Evolutionary conservation across 2,329 filamentous ascomycete species (phyloP).

Genomic region (Fusarium brachygibbosum): DNA sequence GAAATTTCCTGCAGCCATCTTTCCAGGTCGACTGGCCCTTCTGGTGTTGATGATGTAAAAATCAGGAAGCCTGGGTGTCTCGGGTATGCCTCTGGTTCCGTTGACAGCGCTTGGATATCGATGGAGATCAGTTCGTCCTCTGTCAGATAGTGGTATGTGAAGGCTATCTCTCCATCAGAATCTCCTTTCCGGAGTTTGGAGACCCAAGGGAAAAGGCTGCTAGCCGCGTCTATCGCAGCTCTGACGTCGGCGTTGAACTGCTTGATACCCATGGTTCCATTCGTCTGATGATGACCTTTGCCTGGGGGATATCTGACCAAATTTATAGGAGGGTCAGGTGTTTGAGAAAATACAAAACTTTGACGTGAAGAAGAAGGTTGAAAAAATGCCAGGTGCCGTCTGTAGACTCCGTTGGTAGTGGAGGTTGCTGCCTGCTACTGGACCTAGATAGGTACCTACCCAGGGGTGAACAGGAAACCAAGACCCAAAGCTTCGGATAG

Average conservation of each 20-base stretch:
- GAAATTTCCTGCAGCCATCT: constrained; percentile 59
- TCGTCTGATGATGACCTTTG: no score
- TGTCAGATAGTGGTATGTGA: constrained; percentile 65
- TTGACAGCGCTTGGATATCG: constrained; percentile 56
- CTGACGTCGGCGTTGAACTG: constrained; percentile 72
- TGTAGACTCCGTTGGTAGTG: no score
- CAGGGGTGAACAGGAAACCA: no score
- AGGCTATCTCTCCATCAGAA: constrained; percentile 79
- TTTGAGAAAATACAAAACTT: not conserved
- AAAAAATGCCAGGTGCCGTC: no score
- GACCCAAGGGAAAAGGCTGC: constrained; percentile 63
- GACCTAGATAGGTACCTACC: no score
- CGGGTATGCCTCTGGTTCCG: constrained; percentile 57
- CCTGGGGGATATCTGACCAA: no score
- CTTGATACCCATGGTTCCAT: constrained; percentile 70
- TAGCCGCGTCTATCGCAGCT: constrained; percentile 51
- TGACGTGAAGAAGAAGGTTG: not conserved
- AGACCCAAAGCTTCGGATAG: no score
- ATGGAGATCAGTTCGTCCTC: constrained; percentile 50
- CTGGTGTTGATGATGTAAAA: constrained; percentile 59
- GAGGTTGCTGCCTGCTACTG: constrained; percentile 8
- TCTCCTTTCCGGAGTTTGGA: constrained; percentile 70
- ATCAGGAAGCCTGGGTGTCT: constrained; percentile 57
- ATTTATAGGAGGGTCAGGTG: no score
- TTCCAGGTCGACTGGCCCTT: constrained; percentile 58